Base-by-base conservation (phyloP, 1,284 basidiomycete species). In the Meira miltonrushii region DNA sequence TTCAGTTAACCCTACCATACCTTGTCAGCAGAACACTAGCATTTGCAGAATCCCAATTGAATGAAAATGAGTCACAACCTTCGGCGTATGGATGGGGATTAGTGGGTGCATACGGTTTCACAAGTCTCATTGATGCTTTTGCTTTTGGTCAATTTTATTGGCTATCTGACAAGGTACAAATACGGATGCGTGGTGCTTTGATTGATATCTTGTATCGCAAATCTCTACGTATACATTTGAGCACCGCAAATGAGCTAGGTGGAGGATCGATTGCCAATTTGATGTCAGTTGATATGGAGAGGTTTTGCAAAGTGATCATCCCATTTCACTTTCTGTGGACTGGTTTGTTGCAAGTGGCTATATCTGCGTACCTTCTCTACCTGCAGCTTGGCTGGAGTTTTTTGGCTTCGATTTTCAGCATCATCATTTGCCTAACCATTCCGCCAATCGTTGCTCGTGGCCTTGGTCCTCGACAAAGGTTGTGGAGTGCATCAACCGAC, bases 201-300 rank as follows among this genome's bases (percentile, higher is more conserved):
- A 58, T 72, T 49, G 67, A 72, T 43, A 61, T 68, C 43, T 55
- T 75, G 53, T 75, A 71, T 41, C 62, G 64, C 40, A 75, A 75
- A 47, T 61, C 68, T 13, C 61, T 75, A n/a, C 62, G 58, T 1
- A 57, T 75, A 9, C 69, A 74, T 46, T 39, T 68, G 23, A 50
- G 61, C 17, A 64, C 66, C 0, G 68, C 73, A 11, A 70, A 65
- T 13, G 65, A 58, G 11, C 59, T 62, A 23, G 72, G 72, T 2
- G 65, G 69, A 12, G 70, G 68, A 2, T 61, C 63, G 43, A 67
- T 68, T 1, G 68, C 68, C 43, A 73, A 71, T 44, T 58, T 74
- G 25, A 72, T 74, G 68, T 71, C 69, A 19, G 70, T 71, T n/a
- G 73, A 75, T 50, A 62, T 66, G 49, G 72, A 75, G 53, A 61